Evolutionary conservation across 176 grass and related monocot genomes (phyloP), one percentile per base, ranked within the genome.

Genomic region (Dactylis glomerata): DNA sequence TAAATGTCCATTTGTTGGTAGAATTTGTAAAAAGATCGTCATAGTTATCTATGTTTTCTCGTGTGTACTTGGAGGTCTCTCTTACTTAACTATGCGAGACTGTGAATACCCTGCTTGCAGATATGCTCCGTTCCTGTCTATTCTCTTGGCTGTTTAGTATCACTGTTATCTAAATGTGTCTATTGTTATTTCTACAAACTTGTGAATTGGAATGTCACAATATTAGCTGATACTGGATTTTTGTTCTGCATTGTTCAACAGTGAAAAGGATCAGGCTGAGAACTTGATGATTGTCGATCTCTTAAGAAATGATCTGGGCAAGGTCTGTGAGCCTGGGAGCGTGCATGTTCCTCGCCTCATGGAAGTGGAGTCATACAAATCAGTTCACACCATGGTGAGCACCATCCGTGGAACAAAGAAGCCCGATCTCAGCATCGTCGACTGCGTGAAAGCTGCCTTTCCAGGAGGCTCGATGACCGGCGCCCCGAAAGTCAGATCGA

Each of bases 261-360:
- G 96, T 84, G 96, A 96, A 89, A 99, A 99, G 59, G 96, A 99
- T 49, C 96, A 96, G 84, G 91, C 96, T 58, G 96, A 99, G 78
- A 98, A 96, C 57, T 83, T 98, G 72, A 98, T 98, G 96, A 98
- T 98, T 77, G 96, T 98, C 23, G 96, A 98, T 55, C 93, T 98
- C 54, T 52, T 98, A 76, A 91, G 96, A 86, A 99, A 99, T 20
- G 96, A 99, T 51, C 83, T 96, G 30, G 93, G 96, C 10, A 89
- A 89, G 46, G 91, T 96, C 34, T 99, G 93, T 6, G 81, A 87
- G 77, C 91, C 96, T 71, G 91, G 96, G 22, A 96, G 85, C 0
- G 96, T 96, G 52, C 89, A 87, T 34, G 93, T 99, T 36, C 89
- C 91, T 68, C 61, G 49, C 14, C 89, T 99, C n/a, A 99, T 99